These are phyloP conservation scores for Pseudocercospora musae DNA, from an alignment of 2,329 filamentous ascomycete genomes.

Conservation along the genomic window DNA sequence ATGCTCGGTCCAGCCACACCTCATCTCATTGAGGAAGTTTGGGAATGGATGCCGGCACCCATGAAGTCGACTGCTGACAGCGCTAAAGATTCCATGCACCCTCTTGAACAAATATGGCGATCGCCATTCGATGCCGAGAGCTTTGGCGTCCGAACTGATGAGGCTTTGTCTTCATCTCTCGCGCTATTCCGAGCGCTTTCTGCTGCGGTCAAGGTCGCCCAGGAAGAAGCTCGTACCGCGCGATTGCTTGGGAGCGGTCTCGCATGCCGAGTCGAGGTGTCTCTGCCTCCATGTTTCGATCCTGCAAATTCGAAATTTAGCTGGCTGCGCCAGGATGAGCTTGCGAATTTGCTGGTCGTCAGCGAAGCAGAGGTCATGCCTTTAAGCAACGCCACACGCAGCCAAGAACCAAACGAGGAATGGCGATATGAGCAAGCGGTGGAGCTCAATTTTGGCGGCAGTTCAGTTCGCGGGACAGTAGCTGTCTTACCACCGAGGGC, in stretches of 20 bases:
- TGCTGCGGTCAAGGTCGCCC: constrained; percentile 67
- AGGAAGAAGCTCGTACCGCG: constrained; percentile 68
- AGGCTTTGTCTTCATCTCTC: constrained; percentile 48
- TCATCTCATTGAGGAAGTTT: constrained; percentile 81
- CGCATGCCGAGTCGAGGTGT: constrained; percentile 67
- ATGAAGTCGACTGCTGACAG: constrained; percentile 19
- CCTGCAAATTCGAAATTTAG: constrained; percentile 6
- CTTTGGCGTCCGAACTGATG: background rate
- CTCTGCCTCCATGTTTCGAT: constrained; percentile 17
- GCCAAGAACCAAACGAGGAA: constrained; percentile 27
- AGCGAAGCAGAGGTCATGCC: constrained; percentile 35
- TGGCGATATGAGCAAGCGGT: constrained; percentile 47
- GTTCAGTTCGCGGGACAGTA: constrained; percentile 23
- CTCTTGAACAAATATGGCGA: constrained; percentile 29
- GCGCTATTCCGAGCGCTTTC: constrained; percentile 50
- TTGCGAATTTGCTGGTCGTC: constrained; percentile 45
- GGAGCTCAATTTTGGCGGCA: constrained; percentile 30
- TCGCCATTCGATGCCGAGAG: constrained; percentile 17
- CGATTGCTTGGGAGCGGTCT: constrained; percentile 78
- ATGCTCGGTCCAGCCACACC: constrained; percentile 82
- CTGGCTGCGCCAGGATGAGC: constrained; percentile 28
- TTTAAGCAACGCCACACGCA: constrained; percentile 12
- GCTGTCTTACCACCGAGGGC: constrained; percentile 44
- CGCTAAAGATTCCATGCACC: constrained; percentile 15
- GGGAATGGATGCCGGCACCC: constrained; percentile 65